These are phyloP conservation scores for Tetradesmus lagerheimii DNA, from an alignment of 139 green algal species.

Conservation along the genomic window DNA sequence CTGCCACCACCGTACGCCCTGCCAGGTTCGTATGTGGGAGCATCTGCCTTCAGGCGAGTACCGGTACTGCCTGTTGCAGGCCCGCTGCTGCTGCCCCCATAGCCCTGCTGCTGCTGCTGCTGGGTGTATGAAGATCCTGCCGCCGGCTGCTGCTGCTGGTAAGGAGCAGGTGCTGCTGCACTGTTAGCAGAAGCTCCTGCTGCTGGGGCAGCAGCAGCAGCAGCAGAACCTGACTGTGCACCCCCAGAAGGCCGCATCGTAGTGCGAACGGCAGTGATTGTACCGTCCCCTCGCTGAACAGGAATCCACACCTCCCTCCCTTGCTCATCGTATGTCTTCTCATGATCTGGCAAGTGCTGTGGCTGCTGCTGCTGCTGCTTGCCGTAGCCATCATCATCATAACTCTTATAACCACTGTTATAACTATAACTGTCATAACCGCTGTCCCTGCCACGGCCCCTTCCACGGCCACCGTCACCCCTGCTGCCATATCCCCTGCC, in stretches of 20 bases:
- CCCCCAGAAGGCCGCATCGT: not conserved
- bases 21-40: slow-evolving; percentile 15
- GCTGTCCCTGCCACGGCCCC: not conserved
- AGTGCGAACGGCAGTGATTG: slow-evolving; percentile 11
- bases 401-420: not conserved
- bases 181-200: not conserved
- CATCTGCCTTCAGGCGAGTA: slow-evolving; percentile 31
- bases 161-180: slow-evolving; percentile 6
- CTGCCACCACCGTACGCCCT: not conserved
- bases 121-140: not conserved
- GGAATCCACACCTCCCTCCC: slow-evolving; percentile 20
- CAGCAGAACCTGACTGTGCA: not conserved
- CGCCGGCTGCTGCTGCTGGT: not conserved
- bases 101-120: not conserved
- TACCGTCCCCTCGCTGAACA: slow-evolving; percentile 24
- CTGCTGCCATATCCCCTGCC: not conserved
- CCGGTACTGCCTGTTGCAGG: not conserved
- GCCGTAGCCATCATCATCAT: not conserved
- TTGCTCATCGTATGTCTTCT: not conserved
- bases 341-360: not conserved
- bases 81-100: not conserved
- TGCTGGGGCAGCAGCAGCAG: not conserved
- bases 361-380: slow-evolving; percentile 15
- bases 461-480: not conserved
- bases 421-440: not conserved